Evolutionary conservation across 2,329 filamentous ascomycete species (phyloP).

Genomic region (Fusarium austroafricanum): DNA sequence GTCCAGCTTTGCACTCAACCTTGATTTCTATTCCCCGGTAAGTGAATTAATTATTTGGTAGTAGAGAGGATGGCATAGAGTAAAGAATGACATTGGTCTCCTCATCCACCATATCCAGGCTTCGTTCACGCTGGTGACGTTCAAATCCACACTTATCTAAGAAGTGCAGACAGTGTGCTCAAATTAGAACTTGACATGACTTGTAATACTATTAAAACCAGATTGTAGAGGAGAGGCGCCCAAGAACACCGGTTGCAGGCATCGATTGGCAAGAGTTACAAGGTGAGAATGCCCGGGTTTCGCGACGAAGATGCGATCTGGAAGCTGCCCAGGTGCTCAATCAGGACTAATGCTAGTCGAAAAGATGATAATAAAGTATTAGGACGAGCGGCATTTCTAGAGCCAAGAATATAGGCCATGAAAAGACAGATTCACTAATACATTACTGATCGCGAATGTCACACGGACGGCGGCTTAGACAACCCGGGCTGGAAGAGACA

Average conservation of each 20-base stretch:
- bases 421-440: not conserved
- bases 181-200: not conserved
- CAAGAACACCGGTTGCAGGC: not conserved
- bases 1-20: too few relatives aligned
- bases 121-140: not conserved
- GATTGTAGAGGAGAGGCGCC: not conserved
- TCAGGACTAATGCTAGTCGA: too few relatives aligned
- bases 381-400: not conserved
- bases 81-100: not conserved
- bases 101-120: not conserved
- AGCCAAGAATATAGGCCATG: not conserved
- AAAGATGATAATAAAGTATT: too few relatives aligned
- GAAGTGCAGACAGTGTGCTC: not conserved
- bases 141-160: not conserved
- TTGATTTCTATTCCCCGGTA: not conserved
- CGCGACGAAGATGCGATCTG: too few relatives aligned
- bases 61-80: not conserved
- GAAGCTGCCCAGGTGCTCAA: too few relatives aligned
- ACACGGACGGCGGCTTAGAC: not conserved
- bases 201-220: not conserved
- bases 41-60: not conserved
- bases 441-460: not conserved
- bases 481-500: not conserved
- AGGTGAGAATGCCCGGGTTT: too few relatives aligned
- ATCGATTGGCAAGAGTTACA: too few relatives aligned